These are phyloP conservation scores for Peziza echinospora DNA, from an alignment of 495 filamentous ascomycete species.

Conservation along the genomic window DNA sequence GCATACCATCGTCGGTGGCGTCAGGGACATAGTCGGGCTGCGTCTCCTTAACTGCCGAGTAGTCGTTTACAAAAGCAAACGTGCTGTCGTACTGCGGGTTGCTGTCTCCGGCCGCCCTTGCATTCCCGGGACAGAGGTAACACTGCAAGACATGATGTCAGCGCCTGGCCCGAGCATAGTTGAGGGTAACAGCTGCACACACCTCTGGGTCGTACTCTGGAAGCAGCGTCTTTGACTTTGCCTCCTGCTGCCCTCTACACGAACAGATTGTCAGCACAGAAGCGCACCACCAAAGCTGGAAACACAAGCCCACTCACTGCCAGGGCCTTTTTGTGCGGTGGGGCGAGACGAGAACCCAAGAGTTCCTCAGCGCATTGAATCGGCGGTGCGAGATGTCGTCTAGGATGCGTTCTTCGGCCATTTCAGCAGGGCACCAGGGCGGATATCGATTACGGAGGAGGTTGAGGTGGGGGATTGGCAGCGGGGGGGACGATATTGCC, in stretches of 20 bases:
- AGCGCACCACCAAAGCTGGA: no score
- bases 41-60: conserved; percentile 85
- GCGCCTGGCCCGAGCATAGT: conserved; percentile 2
- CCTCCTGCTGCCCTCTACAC: conserved; percentile 71
- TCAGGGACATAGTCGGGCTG: conserved; percentile 48
- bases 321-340: conserved; percentile 92
- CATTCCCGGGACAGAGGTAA: conserved; percentile 91
- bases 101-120: conserved; percentile 66
- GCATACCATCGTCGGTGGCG: conserved; percentile 29
- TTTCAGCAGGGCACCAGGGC: no score
- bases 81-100: conserved; percentile 77
- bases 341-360: conserved; percentile 82
- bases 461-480: no score
- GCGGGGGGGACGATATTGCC: no score
- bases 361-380: conserved; percentile 76
- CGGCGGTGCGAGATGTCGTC: conserved; percentile 93
- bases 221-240: conserved; percentile 48
- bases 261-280: conserved; percentile 1
- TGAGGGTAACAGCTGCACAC: conserved; percentile 10
- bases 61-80: conserved; percentile 95
- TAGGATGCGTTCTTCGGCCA: conserved; percentile 31
- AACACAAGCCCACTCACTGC: conserved; percentile 47
- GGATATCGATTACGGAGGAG: no score
- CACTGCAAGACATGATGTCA: conserved; percentile 37
- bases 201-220: conserved; percentile 61